Conservation (phyloP, 495 filamentous ascomycete genomes). For the Trichoderma erinaceum region DNA sequence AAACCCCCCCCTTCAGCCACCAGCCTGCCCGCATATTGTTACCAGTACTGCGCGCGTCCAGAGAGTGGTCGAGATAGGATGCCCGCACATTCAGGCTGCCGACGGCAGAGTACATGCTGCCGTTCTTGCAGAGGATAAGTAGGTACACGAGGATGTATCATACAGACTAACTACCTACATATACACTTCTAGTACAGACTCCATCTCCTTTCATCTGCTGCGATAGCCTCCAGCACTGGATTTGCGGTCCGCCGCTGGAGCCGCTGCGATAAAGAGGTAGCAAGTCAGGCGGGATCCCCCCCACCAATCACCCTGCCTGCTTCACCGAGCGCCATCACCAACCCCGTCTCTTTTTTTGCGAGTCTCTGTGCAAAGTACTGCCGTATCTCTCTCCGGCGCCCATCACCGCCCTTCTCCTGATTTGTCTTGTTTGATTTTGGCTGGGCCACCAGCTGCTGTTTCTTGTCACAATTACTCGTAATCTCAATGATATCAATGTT, state of each 20-base stretch:
- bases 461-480: no score
- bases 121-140: no score
- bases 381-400: not conserved
- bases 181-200: no score
- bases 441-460: not conserved
- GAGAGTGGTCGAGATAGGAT: not conserved
- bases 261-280: not conserved
- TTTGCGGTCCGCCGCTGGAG: no score
- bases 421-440: not conserved
- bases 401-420: not conserved
- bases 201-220: not conserved
- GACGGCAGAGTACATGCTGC: no score
- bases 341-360: not conserved
- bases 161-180: no score
- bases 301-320: conserved; percentile 12
- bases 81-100: no score
- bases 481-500: no score
- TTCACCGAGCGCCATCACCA: conserved; percentile 13
- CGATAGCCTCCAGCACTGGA: no score
- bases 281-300: not conserved
- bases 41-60: not conserved
- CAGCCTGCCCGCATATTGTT: not conserved
- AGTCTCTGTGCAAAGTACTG: not conserved
- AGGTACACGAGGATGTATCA: no score
- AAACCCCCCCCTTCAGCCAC: conserved; percentile 9